phyloP scores from a whole-genome alignment of 192 early-diverging fungal genomes.

The Spinellus fusiger region DNA sequence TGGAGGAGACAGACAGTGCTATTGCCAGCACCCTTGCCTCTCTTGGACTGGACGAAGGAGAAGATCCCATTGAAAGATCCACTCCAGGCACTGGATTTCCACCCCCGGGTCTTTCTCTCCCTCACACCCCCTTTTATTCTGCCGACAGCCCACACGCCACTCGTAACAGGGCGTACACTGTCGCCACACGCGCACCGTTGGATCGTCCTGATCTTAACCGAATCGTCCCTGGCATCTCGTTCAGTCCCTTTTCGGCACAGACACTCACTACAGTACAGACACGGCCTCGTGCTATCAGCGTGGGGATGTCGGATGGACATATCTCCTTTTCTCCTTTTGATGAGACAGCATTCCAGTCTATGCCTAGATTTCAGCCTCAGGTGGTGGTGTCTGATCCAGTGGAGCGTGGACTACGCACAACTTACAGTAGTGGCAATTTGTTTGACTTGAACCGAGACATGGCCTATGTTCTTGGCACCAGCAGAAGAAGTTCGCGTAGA shows the following conservation, averaged over 20 bases:
- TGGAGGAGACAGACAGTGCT: slow-evolving; percentile 13
- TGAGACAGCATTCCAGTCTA: not conserved
- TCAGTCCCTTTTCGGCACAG: slow-evolving; percentile 10
- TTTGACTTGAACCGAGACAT: not conserved
- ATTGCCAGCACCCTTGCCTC: slow-evolving; percentile 28
- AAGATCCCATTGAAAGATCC: not conserved
- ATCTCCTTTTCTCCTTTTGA: slow-evolving; percentile 14
- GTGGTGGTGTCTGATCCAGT: not conserved
- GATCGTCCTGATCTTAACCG: slow-evolving; percentile 2
- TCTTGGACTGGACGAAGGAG: slow-evolving; percentile 19
- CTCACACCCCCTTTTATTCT: not conserved
- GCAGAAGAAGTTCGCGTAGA: not conserved
- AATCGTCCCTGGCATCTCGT: not conserved
- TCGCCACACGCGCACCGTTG: not conserved
- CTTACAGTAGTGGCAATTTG: not conserved
- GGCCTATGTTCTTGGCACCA: not conserved
- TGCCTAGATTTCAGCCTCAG: not conserved
- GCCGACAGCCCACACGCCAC: not conserved
- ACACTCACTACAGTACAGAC: slow-evolving; percentile 5
- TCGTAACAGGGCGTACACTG: slow-evolving; percentile 16
- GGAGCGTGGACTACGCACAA: not conserved
- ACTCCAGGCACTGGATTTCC: not conserved
- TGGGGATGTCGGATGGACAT: slow-evolving; percentile 20
- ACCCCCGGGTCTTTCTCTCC: not conserved
- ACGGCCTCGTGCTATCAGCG: slow-evolving; percentile 19